Conservation (phyloP, 1,284 basidiomycete species). For the Farysia itapuensis region DNA sequence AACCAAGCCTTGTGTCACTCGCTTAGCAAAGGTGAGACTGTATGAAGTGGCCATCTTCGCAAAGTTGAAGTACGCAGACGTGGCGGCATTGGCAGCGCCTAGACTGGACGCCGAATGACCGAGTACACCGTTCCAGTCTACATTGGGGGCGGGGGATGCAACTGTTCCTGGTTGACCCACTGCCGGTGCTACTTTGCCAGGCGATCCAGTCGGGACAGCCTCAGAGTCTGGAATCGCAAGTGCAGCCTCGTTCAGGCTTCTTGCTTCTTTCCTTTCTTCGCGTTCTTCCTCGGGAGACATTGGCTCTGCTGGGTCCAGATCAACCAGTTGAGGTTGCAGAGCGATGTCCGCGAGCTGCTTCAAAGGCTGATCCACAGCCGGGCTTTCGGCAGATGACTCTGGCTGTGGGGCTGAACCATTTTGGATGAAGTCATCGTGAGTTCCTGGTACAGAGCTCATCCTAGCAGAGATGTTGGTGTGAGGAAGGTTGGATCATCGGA, state of each 20-base stretch:
- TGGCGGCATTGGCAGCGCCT: conserved; percentile 40
- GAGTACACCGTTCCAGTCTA: conserved; percentile 36
- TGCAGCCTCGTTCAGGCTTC: conserved; percentile 35
- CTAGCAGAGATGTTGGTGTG: too few relatives aligned
- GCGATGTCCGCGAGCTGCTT: too few relatives aligned
- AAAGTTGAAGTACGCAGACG: conserved; percentile 44
- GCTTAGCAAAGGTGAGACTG: conserved; percentile 43
- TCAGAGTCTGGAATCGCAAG: conserved; percentile 44
- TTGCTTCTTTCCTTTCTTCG: conserved; percentile 24
- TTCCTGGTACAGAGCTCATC: too few relatives aligned
- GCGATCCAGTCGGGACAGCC: conserved; percentile 6
- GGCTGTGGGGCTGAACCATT: too few relatives aligned
- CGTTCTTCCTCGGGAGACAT: conserved; percentile 5
- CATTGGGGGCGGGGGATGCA: not conserved
- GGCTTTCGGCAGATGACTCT: too few relatives aligned
- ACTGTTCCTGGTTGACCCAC: conserved; percentile 15
- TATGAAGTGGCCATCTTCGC: conserved; percentile 41
- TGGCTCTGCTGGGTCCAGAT: not conserved
- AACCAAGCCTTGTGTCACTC: conserved; percentile 45
- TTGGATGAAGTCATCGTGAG: too few relatives aligned
- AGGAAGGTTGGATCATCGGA: too few relatives aligned
- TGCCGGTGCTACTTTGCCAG: conserved; percentile 11
- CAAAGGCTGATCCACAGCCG: too few relatives aligned
- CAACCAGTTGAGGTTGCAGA: not conserved
- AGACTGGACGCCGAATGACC: conserved; percentile 30